These are phyloP conservation scores for Paspalum vaginatum DNA, from an alignment of 176 grass and related monocot genomes.

Conservation along the genomic window DNA sequence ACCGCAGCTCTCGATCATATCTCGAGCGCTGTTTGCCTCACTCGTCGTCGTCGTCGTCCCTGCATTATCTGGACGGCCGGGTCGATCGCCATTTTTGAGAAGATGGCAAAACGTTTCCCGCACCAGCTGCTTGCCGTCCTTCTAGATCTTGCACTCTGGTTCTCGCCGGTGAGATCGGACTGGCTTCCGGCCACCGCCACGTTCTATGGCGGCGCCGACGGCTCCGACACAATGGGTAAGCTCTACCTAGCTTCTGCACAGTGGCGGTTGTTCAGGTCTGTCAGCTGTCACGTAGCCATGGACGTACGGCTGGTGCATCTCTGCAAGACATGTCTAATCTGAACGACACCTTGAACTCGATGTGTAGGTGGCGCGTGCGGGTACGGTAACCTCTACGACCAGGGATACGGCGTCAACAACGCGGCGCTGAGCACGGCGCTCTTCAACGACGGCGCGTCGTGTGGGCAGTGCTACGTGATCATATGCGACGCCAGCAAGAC, in stretches of 20 bases:
- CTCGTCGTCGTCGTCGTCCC: not conserved
- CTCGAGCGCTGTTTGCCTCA: not conserved
- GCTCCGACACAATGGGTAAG: slow-evolving; percentile 59
- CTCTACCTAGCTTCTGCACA: not conserved
- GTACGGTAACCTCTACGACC: slow-evolving; percentile 51
- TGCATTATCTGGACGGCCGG: not conserved
- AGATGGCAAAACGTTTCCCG: not conserved
- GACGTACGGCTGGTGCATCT: no score
- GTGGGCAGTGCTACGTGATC: slow-evolving; percentile 59
- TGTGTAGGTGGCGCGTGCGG: slow-evolving; percentile 53
- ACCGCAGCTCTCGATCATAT: no score
- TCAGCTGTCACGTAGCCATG: no score
- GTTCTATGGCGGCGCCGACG: slow-evolving; percentile 60
- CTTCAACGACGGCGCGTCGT: slow-evolving; percentile 57
- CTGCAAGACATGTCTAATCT: no score
- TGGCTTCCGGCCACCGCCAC: slow-evolving; percentile 42
- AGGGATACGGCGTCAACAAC: slow-evolving; percentile 51
- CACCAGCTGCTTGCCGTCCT: not conserved
- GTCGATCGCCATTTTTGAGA: not conserved
- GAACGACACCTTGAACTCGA: no score
- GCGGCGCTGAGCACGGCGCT: slow-evolving; percentile 54
- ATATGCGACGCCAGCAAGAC: slow-evolving; percentile 20
- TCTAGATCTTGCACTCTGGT: not conserved
- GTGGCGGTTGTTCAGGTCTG: no score
- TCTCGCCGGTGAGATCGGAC: not conserved